Evolutionary conservation across 176 grass and related monocot genomes (phyloP).

Genomic region (Puya raimondii): DNA sequence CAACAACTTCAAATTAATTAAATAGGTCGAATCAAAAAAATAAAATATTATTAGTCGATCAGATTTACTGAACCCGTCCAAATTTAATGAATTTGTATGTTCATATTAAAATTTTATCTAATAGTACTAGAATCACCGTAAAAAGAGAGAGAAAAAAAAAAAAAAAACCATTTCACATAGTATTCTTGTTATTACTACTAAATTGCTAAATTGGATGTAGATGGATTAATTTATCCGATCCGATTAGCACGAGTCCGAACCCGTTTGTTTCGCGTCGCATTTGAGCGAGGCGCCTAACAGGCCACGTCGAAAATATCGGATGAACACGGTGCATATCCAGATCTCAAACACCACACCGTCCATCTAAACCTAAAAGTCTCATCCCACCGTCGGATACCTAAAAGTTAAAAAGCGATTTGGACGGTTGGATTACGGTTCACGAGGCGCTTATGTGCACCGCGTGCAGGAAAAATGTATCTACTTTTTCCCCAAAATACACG

Average conservation of each 20-base stretch:
- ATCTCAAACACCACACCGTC: too few species aligned
- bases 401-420: too few species aligned
- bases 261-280: background rate
- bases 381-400: too few species aligned
- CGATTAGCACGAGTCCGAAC: conserved; percentile 6
- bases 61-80: background rate
- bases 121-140: background rate
- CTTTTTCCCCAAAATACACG: too few species aligned
- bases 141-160: background rate
- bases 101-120: background rate
- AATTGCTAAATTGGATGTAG: conserved; percentile 1
- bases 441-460: too few species aligned
- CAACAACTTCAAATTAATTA: too few species aligned
- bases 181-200: conserved; percentile 3
- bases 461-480: too few species aligned
- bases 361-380: too few species aligned
- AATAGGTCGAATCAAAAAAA: background rate
- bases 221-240: background rate
- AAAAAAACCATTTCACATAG: background rate
- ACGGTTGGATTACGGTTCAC: too few species aligned
- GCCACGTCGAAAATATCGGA: too few species aligned
- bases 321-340: too few species aligned
- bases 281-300: background rate
- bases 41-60: background rate
- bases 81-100: background rate